Base-by-base conservation (phyloP, 805 yeast species). In the Blastobotrys chiropterorum region DNA sequence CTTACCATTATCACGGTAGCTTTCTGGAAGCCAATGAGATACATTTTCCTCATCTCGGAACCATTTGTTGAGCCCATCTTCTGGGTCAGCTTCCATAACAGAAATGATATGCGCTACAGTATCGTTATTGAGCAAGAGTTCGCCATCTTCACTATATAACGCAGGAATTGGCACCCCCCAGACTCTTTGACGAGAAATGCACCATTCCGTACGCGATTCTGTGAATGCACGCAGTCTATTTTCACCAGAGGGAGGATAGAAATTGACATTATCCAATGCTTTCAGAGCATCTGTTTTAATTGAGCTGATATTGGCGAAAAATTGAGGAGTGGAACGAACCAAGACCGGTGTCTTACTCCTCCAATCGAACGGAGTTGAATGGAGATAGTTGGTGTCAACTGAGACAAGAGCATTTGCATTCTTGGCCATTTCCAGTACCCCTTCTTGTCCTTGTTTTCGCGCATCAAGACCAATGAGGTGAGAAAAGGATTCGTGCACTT, bases 161-260 rank as follows among this genome's bases (percentile, higher is more conserved):
- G 86, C 94, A 1, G 99, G 98, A 40, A 94, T 86, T 1, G 99
- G 99, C 34, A 94, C 97, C 45, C 99, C 99, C 99, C 99, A 94
- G 16, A 80, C 76, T 58, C 99, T 80, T 66, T 94, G 99, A 61
- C 99, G 76, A 1, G 98, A 90, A 31, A 94, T 90, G 69, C 99
- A 94, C 99, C 99, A 94, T 64, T 94, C 99, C 56, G 82, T 81
- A 68, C 99, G 79, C 47, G 83, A 81, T 17, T 72, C 73, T 26
- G 90, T 77, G 63, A 92, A 94, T 13, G 95, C 79, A 1, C 73
- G 60, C 34, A 94, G 74, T 56, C 98, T 75, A 48, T 79, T 83
- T 30, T 71, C 70, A 1, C 97, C 97, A 11, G 79, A 69, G 46
- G 75, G 80, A 0, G 99, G 99, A 46, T 73, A 70, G 62, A 94